Evolutionary conservation across 2,329 filamentous ascomycete genomes (phyloP).

Genomic region (Epichloe sibirici): DNA sequence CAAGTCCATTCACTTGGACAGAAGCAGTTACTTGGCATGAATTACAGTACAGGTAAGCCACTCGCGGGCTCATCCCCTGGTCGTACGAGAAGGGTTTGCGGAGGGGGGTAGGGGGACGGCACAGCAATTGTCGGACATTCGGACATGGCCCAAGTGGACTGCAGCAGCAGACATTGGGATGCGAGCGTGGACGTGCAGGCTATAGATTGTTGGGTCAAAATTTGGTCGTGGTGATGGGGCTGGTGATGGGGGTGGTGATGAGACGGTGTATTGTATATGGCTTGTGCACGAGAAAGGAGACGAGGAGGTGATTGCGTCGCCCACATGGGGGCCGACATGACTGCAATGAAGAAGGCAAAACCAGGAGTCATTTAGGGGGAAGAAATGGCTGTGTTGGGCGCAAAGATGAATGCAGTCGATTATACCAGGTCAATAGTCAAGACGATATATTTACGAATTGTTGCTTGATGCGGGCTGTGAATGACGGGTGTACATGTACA

Average conservation of each 20-base stretch:
- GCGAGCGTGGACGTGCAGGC: background rate
- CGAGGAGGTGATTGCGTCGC: background rate
- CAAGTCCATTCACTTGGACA: background rate
- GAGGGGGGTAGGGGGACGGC: no score
- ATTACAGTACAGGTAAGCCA: no score
- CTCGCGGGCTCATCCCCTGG: no score
- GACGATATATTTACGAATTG: background rate
- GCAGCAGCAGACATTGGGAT: no score
- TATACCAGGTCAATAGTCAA: conserved; percentile 2
- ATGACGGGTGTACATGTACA: no score
- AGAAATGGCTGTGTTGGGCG: background rate
- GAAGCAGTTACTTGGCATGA: background rate
- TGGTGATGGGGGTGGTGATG: background rate
- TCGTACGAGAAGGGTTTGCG: no score
- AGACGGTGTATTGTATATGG: background rate
- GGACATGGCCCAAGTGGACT: no score
- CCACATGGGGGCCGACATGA: background rate
- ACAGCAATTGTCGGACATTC: no score
- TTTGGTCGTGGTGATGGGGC: background rate
- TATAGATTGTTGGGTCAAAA: background rate
- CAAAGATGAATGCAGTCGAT: background rate
- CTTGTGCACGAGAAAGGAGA: background rate
- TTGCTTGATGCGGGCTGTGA: background rate
- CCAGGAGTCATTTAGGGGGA: background rate
- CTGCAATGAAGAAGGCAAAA: background rate